Percentiles rank a stretch among this genome's conserved stretches.
Conservation (phyloP, 2,329 filamentous ascomycete species). For the Ceratocystis colombiana region DNA sequence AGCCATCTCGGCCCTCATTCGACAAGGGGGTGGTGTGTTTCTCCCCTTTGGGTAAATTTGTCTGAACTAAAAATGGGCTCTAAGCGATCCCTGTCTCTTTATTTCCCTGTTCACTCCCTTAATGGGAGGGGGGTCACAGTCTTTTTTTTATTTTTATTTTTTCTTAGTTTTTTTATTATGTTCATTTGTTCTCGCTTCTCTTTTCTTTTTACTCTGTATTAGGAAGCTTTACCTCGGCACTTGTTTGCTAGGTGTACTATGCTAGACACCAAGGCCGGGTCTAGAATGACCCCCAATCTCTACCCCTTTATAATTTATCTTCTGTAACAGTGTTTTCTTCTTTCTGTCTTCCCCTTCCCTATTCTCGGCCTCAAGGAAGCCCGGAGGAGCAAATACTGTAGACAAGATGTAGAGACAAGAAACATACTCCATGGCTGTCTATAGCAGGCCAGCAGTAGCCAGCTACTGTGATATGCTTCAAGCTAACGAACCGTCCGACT, state of each 20-base stretch:
- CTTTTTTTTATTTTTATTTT: background rate
- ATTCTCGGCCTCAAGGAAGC: background rate
- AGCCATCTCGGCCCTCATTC: background rate
- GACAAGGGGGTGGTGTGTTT: background rate
- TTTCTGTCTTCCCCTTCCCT: background rate
- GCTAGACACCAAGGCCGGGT: background rate
- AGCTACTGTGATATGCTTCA: background rate
- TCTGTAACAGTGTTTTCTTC: slow-evolving; percentile 1
- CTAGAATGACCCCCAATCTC: background rate
- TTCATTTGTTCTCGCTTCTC: background rate
- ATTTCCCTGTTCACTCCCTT: background rate
- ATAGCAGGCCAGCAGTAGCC: background rate
- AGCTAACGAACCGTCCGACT: background rate
- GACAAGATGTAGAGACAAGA: background rate
- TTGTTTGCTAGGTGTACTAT: too few species aligned
- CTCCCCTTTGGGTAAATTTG: slow-evolving; percentile 14
- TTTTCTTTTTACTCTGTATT: background rate
- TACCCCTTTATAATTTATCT: background rate
- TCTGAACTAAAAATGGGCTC: slow-evolving; percentile 14
- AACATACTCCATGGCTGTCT: too few species aligned
- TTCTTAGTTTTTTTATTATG: background rate
- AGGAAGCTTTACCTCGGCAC: slow-evolving; percentile 1
- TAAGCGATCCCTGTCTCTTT: slow-evolving; percentile 18
- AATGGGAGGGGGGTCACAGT: background rate
- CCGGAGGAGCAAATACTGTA: background rate